Evolutionary conservation across 2,329 filamentous ascomycete genomes (phyloP).

Genomic region (Hypoxylon sp.): DNA sequence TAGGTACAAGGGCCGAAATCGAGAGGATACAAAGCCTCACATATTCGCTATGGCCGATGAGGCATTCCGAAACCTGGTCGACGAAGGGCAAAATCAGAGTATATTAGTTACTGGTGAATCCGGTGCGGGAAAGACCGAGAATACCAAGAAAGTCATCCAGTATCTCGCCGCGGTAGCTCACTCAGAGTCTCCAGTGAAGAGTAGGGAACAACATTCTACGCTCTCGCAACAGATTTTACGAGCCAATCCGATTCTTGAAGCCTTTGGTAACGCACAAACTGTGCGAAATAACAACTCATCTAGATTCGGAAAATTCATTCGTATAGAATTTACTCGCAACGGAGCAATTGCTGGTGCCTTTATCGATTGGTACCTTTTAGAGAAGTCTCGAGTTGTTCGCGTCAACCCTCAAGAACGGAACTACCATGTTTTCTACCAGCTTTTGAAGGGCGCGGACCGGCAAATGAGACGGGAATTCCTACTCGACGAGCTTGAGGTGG

Average conservation of each 20-base stretch:
- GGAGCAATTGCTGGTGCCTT: slow-evolving; percentile 96
- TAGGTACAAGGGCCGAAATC: slow-evolving; percentile 92
- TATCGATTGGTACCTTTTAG: slow-evolving; percentile 98
- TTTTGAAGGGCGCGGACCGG: slow-evolving; percentile 85
- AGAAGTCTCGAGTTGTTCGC: slow-evolving; percentile 96
- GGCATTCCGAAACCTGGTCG: slow-evolving; percentile 94
- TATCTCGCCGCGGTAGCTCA: slow-evolving; percentile 96
- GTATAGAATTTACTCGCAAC: slow-evolving; percentile 90
- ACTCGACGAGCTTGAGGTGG: slow-evolving; percentile 79
- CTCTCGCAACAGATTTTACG: slow-evolving; percentile 96
- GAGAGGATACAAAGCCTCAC: slow-evolving; percentile 96
- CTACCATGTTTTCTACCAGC: slow-evolving; percentile 98
- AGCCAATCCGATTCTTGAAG: slow-evolving; percentile 96
- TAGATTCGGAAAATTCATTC: slow-evolving; percentile 97
- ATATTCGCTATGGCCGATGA: slow-evolving; percentile 98
- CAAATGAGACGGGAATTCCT: slow-evolving; percentile 82
- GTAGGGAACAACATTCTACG: slow-evolving; percentile 78
- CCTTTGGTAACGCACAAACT: slow-evolving; percentile 98
- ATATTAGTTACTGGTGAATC: slow-evolving; percentile 98
- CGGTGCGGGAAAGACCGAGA: slow-evolving; percentile 97
- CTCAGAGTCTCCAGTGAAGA: slow-evolving; percentile 78
- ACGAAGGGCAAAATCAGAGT: slow-evolving; percentile 96
- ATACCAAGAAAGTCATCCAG: slow-evolving; percentile 99
- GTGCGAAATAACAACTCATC: slow-evolving; percentile 99
- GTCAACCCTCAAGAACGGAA: slow-evolving; percentile 91